Evolutionary conservation across 2,329 filamentous ascomycete species (phyloP).

Genomic region (Paecilomyces dactylethromorphus): DNA sequence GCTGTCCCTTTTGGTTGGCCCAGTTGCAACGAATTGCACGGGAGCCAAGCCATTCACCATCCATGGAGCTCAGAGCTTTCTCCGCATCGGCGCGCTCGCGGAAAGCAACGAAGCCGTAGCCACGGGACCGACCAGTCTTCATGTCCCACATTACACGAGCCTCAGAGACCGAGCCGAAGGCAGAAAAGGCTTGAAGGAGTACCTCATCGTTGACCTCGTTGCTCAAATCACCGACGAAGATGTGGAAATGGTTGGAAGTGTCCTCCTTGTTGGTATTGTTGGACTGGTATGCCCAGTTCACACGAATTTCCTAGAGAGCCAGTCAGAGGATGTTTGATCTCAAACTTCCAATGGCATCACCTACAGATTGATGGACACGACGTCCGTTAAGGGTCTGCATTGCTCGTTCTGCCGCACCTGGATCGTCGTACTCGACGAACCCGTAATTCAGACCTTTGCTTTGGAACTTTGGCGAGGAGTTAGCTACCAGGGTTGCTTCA

Average conservation of each 20-base stretch:
- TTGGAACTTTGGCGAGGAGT: constrained; percentile 42
- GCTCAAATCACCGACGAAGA: constrained; percentile 94
- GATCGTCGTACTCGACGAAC: constrained; percentile 98
- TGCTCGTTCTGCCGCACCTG: constrained; percentile 88
- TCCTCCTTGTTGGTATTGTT: constrained; percentile 94
- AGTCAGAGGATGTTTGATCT: constrained; percentile 10
- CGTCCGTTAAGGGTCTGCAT: constrained; percentile 97
- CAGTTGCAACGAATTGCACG: constrained; percentile 98
- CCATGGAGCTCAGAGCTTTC: constrained; percentile 95
- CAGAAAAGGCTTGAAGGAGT: constrained; percentile 86
- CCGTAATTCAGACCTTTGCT: constrained; percentile 98
- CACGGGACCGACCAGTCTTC: constrained; percentile 96
- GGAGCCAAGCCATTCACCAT: constrained; percentile 97
- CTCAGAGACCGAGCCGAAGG: constrained; percentile 92
- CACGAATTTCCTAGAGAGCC: constrained; percentile 77
- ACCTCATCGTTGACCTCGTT: constrained; percentile 99
- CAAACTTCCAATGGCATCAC: constrained; percentile 22
- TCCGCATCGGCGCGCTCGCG: constrained; percentile 89
- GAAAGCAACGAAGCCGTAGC: constrained; percentile 97
- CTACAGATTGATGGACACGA: constrained; percentile 88
- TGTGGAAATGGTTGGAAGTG: constrained; percentile 96
- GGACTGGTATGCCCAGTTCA: constrained; percentile 99
- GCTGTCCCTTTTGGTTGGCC: constrained; percentile 99
- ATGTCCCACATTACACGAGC: constrained; percentile 99
- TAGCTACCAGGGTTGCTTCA: not conserved